Conservation (phyloP, 495 filamentous ascomycete species). For the Barbatosphaeria neglecta region DNA sequence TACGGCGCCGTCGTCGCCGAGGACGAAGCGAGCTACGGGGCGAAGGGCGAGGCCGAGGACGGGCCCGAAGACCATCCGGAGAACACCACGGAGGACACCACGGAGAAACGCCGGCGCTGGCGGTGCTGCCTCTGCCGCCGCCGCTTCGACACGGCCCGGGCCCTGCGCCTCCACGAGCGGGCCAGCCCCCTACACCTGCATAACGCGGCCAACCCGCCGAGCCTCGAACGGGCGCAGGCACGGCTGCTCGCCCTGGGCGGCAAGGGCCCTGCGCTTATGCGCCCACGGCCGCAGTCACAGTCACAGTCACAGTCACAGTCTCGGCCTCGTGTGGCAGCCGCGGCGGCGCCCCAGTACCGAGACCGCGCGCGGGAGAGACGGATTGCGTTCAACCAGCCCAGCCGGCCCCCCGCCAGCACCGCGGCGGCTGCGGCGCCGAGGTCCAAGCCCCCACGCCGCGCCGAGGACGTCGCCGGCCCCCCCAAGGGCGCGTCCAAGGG, state of each 20-base stretch:
- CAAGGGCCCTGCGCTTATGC: too few species aligned
- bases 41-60: constrained; percentile 9
- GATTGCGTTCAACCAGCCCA: constrained; percentile 60
- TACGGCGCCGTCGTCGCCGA: too few species aligned
- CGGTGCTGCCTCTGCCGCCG: constrained; percentile 71
- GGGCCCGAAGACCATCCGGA: constrained; percentile 14
- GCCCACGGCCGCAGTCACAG: too few species aligned
- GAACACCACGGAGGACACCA: constrained; percentile 20
- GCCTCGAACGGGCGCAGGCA: constrained; percentile 66
- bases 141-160: constrained; percentile 55
- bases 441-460: background rate
- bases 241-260: constrained; percentile 47
- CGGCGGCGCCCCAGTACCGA: too few species aligned
- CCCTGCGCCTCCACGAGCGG: constrained; percentile 67
- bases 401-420: constrained; percentile 22
- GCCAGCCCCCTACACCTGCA: constrained; percentile 61
- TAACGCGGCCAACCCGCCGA: constrained; percentile 51
- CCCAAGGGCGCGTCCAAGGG: constrained; percentile 11
- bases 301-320: too few species aligned
- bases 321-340: too few species aligned
- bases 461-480: background rate
- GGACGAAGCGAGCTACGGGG: too few species aligned
- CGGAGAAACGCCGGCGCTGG: constrained; percentile 57
- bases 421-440: background rate
- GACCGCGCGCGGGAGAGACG: too few species aligned